Conservation (phyloP, 495 filamentous ascomycete species). For the Penicillium macrosclerotiorum region DNA sequence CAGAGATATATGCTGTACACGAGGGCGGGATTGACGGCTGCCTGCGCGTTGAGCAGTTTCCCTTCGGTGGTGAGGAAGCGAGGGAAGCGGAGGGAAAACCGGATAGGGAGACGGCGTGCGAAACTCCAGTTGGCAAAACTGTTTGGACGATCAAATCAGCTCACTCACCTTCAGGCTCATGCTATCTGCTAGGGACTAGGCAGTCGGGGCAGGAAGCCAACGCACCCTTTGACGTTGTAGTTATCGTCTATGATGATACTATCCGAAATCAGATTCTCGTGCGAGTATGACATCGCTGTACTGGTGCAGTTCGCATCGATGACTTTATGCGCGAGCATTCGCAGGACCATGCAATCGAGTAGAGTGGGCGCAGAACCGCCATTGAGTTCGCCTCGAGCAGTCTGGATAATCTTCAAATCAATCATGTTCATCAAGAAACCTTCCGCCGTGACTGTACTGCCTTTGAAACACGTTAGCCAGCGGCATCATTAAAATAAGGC, state of each 20-base stretch:
- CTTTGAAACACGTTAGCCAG: not conserved
- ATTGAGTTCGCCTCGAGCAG: not conserved
- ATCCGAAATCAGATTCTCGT: not conserved
- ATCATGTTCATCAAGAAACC: not conserved
- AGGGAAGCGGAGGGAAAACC: not conserved
- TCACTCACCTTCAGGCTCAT: too few relatives aligned
- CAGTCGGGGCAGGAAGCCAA: not conserved
- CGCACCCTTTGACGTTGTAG: not conserved
- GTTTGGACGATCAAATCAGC: too few relatives aligned
- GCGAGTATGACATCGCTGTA: not conserved
- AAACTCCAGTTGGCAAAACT: not conserved
- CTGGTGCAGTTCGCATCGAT: not conserved
- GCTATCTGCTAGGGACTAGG: not conserved
- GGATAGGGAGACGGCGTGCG: not conserved
- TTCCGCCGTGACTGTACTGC: not conserved
- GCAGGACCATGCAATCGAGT: not conserved
- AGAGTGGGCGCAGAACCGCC: too few relatives aligned
- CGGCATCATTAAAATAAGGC: not conserved
- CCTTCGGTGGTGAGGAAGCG: not conserved
- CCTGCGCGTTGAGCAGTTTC: not conserved
- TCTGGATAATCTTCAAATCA: not conserved
- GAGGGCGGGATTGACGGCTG: not conserved
- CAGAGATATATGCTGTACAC: not conserved
- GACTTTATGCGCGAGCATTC: not conserved
- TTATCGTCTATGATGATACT: slow-evolving; percentile 2